phyloP scores from a whole-genome alignment of 1,284 basidiomycete genomes.

The Malassezia brasiliensis region DNA sequence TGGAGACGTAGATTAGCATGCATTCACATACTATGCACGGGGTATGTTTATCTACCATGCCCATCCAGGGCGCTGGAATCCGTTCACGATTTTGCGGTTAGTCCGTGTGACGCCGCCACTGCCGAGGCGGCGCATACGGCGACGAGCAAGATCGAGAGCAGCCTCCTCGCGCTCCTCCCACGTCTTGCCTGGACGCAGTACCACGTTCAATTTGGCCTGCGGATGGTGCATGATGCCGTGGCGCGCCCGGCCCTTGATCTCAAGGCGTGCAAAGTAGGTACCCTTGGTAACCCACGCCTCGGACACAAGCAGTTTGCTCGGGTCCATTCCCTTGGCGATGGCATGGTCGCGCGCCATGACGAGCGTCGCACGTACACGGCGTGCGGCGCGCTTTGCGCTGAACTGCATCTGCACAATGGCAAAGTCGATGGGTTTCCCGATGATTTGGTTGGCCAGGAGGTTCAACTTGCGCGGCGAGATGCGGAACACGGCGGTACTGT shows the following conservation, averaged over 20 bases:
- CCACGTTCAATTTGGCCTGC: slow-evolving; percentile 65
- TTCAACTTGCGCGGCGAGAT: slow-evolving; percentile 87
- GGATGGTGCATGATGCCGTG: slow-evolving; percentile 69
- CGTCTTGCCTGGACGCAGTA: slow-evolving; percentile 75
- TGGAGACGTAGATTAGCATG: slow-evolving; percentile 17
- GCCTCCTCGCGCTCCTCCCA: slow-evolving; percentile 60
- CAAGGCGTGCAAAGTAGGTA: slow-evolving; percentile 59
- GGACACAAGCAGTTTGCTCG: slow-evolving; percentile 71
- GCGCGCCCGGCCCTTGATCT: slow-evolving; percentile 75
- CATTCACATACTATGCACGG: neutral
- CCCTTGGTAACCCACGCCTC: slow-evolving; percentile 90
- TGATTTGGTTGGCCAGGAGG: slow-evolving; percentile 73
- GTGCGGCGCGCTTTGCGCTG: slow-evolving; percentile 76
- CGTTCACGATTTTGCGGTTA: slow-evolving; percentile 31
- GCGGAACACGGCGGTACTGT: slow-evolving; percentile 80
- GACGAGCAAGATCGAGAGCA: slow-evolving; percentile 61
- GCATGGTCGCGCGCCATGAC: slow-evolving; percentile 80
- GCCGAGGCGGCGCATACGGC: slow-evolving; percentile 67
- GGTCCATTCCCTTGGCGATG: slow-evolving; percentile 65
- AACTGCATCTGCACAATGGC: slow-evolving; percentile 96
- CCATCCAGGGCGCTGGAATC: slow-evolving; percentile 42
- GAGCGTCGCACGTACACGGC: slow-evolving; percentile 76
- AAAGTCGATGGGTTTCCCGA: slow-evolving; percentile 57
- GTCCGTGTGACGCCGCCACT: slow-evolving; percentile 48
- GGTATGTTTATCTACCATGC: slow-evolving; percentile 25